Evolutionary conservation across 257 asterid species (phyloP).

Genomic region (Penstemon barbatus): DNA sequence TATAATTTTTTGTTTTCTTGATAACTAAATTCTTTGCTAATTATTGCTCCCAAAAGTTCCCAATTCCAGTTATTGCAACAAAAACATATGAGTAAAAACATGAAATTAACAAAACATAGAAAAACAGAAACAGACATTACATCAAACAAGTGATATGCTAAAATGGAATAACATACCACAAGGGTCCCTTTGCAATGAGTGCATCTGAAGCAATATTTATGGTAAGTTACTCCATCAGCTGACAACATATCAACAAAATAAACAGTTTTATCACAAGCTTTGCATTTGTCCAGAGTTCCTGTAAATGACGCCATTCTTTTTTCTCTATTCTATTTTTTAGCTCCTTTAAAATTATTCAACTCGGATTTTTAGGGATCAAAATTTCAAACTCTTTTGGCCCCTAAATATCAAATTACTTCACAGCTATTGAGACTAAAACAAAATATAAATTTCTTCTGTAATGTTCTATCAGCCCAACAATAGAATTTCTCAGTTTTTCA

Average conservation of each 20-base stretch:
- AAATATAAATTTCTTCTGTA: conserved; percentile 28
- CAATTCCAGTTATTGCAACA: background rate
- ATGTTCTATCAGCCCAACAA: conserved; percentile 31
- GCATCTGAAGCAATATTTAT: conserved; percentile 60
- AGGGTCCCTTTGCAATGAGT: conserved; percentile 61
- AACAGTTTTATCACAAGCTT: conserved; percentile 57
- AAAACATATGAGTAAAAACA: background rate
- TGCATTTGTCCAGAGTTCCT: conserved; percentile 61
- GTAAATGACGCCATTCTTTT: conserved; percentile 40
- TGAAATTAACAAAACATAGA: background rate
- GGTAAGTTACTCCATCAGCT: conserved; percentile 56
- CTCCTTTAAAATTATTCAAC: background rate
- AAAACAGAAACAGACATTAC: background rate
- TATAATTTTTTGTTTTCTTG: too few species aligned
- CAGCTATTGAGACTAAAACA: conserved; percentile 40
- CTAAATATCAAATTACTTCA: conserved; percentile 22
- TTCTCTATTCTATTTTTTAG: background rate
- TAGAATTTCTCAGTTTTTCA: conserved; percentile 11
- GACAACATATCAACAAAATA: conserved; percentile 63
- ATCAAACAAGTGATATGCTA: background rate
- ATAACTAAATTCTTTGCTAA: too few species aligned
- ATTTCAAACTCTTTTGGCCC: background rate
- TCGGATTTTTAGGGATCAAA: conserved; percentile 12
- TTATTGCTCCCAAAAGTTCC: too few species aligned
- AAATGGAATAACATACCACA: conserved; percentile 32